Evolutionary conservation across 345 rosid species (phyloP), one percentile per base, ranked within the genome.

Genomic region (Jatropha curcas): DNA sequence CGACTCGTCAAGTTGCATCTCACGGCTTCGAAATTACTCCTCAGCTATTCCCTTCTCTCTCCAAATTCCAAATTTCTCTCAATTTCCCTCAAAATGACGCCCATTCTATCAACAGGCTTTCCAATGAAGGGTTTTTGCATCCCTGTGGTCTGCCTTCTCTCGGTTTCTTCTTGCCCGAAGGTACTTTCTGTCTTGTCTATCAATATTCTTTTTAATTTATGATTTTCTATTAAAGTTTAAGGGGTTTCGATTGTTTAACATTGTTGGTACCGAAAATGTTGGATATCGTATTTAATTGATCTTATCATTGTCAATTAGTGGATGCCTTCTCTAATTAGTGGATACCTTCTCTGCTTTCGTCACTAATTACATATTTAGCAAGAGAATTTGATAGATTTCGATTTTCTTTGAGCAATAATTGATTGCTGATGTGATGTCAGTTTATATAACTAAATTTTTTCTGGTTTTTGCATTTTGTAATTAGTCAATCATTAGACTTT

Each of bases 111-210:
- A n/a, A 39, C 14, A 51, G 14, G 16, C 60, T 48, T 43, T 48
- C 81, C 1, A 81, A 85, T 22, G 77, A 83, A 53, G 90, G 84
- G 0, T 92, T 89, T 74, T 70, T 87, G n/a, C 79, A 92, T 58
- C 98, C 98, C 2, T 79, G 77, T 59, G 97, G 97, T 71, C 87
- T 92, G 71, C 98, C 98, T 41, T 89, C 95, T 33, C 87, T 90
- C 70, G 84, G 78, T 57, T 94, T 94, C 90, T 94, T 87, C 92
- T 78, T 92, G 70, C 97, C 98, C 12, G 89, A 92, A n/a, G 98
- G 98, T 94, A 72, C 59, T 39, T 19, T 37, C 45, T 25, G 45
- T 61, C 74, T 24, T 16, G 59, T 41, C 30, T 28, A 39, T 68
- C 16, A 24, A 10, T 39, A 4, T 41, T 4, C 14, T 13, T 7